phyloP scores from a whole-genome alignment of 73 alveolate genomes.

The Paramecium pentaurelia region DNA sequence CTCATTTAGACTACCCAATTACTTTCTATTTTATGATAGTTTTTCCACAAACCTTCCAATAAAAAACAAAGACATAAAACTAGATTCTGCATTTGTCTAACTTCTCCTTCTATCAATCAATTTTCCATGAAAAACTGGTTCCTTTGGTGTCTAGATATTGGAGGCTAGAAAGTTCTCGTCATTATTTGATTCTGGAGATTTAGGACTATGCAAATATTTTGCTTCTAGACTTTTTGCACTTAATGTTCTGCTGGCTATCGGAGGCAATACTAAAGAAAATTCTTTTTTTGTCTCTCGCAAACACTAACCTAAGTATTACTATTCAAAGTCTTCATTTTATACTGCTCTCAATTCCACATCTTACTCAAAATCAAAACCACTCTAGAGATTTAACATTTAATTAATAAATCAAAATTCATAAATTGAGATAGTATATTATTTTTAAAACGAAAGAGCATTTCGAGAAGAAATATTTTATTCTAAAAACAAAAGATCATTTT shows the following conservation, averaged over 20 bases:
- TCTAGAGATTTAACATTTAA: background rate
- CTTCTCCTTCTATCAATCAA: background rate
- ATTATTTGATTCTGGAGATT: background rate
- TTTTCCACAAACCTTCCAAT: background rate
- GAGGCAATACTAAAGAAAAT: background rate
- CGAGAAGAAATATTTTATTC: background rate
- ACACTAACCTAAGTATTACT: background rate
- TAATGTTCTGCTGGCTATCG: background rate
- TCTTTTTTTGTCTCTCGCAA: background rate
- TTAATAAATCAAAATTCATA: background rate
- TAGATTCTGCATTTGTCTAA: background rate
- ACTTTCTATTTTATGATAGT: background rate
- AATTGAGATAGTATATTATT: background rate
- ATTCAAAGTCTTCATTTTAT: background rate
- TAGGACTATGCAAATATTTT: background rate
- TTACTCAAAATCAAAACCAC: background rate
- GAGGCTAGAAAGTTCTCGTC: background rate
- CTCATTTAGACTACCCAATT: background rate
- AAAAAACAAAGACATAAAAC: background rate
- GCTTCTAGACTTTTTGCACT: constrained; percentile 4
- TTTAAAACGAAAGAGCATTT: background rate
- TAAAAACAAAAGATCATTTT: background rate
- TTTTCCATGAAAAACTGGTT: background rate
- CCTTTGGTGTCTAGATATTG: background rate
- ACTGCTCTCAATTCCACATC: background rate